A percentile compares a stretch with the other conserved stretches of the same genome.
These are phyloP conservation scores for Actinidia arguta DNA, from an alignment of 179 eudicot genomes.

Conservation along the genomic window DNA sequence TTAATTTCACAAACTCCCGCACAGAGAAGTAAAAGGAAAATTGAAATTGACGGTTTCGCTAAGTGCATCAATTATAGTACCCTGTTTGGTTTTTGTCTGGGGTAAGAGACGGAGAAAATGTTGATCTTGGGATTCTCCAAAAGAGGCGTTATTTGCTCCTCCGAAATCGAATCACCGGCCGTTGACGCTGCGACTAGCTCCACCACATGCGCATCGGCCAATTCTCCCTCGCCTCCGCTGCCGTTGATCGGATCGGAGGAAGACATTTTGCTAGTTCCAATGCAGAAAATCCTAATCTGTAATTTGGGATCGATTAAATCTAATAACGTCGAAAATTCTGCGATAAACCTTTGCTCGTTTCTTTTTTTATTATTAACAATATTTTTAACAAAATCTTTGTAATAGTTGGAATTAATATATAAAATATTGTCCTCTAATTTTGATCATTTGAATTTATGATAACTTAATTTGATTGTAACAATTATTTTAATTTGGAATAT, in stretches of 20 bases:
- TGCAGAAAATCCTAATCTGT: neutral
- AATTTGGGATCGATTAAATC: neutral
- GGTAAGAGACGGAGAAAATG: conserved; percentile 57
- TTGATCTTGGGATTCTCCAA: conserved; percentile 52
- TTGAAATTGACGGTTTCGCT: neutral
- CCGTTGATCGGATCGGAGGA: conserved; percentile 28
- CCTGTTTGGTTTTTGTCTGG: conserved; percentile 36
- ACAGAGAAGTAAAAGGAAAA: neutral
- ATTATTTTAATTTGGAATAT: no score
- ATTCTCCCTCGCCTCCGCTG: conserved; percentile 7
- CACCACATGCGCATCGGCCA: conserved; percentile 28
- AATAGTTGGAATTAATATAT: no score
- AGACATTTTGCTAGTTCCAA: conserved; percentile 22
- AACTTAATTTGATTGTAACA: no score
- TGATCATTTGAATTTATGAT: no score
- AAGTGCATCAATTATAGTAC: conserved; percentile 23
- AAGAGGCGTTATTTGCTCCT: conserved; percentile 50
- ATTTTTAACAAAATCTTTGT: no score
- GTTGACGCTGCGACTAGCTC: conserved; percentile 35
- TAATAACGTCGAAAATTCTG: neutral
- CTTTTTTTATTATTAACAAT: no score
- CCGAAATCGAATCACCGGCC: conserved; percentile 16
- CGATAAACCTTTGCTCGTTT: no score
- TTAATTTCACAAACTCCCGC: neutral
- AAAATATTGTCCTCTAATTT: no score